A percentile compares a stretch with the other conserved stretches of the same genome.
Evolutionary conservation across 1,139 yeast species (phyloP).

Genomic region (Yarrowia galli): DNA sequence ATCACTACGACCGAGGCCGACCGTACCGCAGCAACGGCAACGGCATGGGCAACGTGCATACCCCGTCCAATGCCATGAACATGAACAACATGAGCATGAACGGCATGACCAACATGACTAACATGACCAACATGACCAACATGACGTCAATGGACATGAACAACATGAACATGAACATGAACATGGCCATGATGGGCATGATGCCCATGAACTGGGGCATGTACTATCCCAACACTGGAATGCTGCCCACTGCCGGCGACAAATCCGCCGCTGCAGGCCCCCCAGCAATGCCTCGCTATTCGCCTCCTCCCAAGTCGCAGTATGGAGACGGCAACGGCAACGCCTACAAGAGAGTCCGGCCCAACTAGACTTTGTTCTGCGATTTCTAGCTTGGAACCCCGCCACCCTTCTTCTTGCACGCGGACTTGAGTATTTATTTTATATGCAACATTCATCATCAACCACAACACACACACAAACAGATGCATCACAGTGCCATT

Average conservation of each 20-base stretch:
- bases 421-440: constrained; percentile 5
- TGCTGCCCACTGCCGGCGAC: constrained; percentile 17
- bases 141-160: constrained; percentile 15
- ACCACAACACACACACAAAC: background rate
- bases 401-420: background rate
- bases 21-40: constrained; percentile 15
- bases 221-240: constrained; percentile 36
- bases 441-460: constrained; percentile 5
- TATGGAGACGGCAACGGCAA: background rate
- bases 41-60: background rate
- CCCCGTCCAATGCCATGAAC: background rate
- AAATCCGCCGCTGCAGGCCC: background rate
- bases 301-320: background rate
- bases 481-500: background rate
- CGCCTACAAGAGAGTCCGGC: constrained; percentile 5
- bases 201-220: constrained; percentile 40
- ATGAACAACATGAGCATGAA: constrained; percentile 9
- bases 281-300: background rate
- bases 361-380: background rate
- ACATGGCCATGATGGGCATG: constrained; percentile 5
- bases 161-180: constrained; percentile 18
- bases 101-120: constrained; percentile 20
- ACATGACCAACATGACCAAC: constrained; percentile 29
- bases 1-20: constrained; percentile 7
- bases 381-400: background rate